Conservation (phyloP, 2,329 filamentous ascomycete genomes). For the Tolypocladium ovalisporum region DNA sequence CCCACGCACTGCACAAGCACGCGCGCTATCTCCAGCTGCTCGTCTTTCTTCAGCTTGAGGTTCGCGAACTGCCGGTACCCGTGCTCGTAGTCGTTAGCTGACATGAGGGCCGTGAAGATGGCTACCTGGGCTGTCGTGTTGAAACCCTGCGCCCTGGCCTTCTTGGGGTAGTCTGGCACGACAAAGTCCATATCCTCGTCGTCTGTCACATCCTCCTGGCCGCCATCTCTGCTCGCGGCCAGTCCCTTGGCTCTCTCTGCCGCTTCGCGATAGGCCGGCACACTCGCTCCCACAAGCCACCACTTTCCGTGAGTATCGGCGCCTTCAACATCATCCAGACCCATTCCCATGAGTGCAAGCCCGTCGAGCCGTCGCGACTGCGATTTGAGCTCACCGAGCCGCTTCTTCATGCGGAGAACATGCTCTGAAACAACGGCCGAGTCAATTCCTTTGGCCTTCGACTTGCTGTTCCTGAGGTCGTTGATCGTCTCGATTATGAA, state of each 20-base stretch:
- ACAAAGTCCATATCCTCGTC: constrained; percentile 35
- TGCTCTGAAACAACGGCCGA: constrained; percentile 70
- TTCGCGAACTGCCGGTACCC: constrained; percentile 71
- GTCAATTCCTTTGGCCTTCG: constrained; percentile 63
- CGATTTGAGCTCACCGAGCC: constrained; percentile 64
- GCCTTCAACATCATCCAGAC: constrained; percentile 70
- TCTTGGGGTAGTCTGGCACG: constrained; percentile 56
- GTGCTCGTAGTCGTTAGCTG: constrained; percentile 72
- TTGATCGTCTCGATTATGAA: constrained; percentile 98
- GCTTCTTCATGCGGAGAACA: constrained; percentile 79
- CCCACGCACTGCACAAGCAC: constrained; percentile 83
- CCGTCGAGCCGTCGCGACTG: constrained; percentile 50
- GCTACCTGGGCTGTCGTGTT: constrained; percentile 77
- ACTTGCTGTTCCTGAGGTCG: constrained; percentile 86
- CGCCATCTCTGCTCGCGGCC: constrained; percentile 9
- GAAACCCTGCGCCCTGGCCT: constrained; percentile 76
- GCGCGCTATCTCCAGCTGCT: constrained; percentile 76
- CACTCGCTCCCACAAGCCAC: constrained; percentile 98
- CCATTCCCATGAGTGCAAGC: constrained; percentile 71
- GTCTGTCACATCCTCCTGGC: constrained; percentile 18
- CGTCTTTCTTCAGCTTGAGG: constrained; percentile 73
- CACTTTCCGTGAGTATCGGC: constrained; percentile 86
- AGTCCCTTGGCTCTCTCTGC: constrained; percentile 7
- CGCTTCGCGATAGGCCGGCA: constrained; percentile 34
- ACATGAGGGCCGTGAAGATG: constrained; percentile 90